A percentile compares a stretch with the other conserved stretches of the same genome.
phyloP scores from a whole-genome alignment of 768 basidiomycete genomes.

The Trametes maxima region DNA sequence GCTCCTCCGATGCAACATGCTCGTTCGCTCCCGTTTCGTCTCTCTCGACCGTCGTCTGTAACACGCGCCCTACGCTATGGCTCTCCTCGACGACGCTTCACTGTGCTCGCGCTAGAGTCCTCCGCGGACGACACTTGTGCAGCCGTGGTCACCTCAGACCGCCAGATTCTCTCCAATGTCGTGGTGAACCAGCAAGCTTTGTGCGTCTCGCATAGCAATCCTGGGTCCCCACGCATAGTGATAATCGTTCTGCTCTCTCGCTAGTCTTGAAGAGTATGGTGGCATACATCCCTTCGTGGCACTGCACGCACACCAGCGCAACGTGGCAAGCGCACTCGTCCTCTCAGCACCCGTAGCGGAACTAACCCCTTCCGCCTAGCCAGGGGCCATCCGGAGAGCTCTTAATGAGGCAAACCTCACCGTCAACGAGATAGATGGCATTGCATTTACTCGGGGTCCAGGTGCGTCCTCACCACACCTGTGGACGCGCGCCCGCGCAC shows the following conservation, averaged over 20 bases:
- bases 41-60: background rate
- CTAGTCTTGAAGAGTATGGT: conserved; percentile 59
- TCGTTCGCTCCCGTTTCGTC: background rate
- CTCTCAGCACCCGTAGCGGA: background rate
- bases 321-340: conserved; percentile 56
- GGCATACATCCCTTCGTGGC: conserved; percentile 83
- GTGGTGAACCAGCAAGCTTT: conserved; percentile 79
- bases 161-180: conserved; percentile 78
- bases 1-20: conserved; percentile 3
- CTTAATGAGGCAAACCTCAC: conserved; percentile 63
- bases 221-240: background rate
- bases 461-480: conserved; percentile 41
- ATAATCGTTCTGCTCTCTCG: background rate
- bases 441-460: conserved; percentile 91
- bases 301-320: conserved; percentile 74
- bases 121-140: conserved; percentile 96
- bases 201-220: conserved; percentile 37
- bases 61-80: background rate
- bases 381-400: conserved; percentile 68
- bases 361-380: conserved; percentile 46
- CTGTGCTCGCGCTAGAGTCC: conserved; percentile 77
- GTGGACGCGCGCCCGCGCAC: background rate
- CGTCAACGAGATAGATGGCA: conserved; percentile 71
- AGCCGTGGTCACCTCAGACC: conserved; percentile 75
- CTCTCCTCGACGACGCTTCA: conserved; percentile 41